Percentiles rank a stretch among this genome's conserved stretches.
phyloP scores from a whole-genome alignment of 2,329 filamentous ascomycete species.

The Arthrobotrys sinensis region DNA sequence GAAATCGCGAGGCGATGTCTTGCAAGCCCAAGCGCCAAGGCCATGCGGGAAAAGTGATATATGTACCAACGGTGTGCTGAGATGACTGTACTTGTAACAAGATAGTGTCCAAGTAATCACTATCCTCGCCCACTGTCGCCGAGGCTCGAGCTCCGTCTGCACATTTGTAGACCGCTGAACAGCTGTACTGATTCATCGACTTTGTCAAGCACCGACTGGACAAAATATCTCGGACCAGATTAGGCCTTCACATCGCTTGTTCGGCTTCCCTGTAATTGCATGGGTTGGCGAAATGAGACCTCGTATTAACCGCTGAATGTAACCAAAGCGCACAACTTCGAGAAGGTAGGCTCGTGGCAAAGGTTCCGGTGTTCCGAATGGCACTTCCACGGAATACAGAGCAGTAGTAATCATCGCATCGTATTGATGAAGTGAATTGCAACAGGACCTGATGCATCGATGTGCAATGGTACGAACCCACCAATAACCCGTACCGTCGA shows the following conservation, averaged over 20 bases:
- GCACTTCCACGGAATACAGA: not conserved
- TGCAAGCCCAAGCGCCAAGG: not conserved
- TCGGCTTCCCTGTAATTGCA: constrained; percentile 2
- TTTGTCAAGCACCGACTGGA: not conserved
- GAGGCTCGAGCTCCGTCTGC: not conserved
- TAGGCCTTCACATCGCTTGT: constrained; percentile 20
- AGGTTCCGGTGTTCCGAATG: not conserved
- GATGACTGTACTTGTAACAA: not conserved
- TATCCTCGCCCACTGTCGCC: not conserved
- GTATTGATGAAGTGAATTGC: not conserved
- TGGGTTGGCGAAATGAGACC: constrained; percentile 25
- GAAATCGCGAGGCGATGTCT: not conserved
- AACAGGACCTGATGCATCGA: no score
- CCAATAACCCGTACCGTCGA: no score
- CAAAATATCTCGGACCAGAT: not conserved
- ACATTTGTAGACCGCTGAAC: not conserved
- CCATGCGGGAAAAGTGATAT: not conserved
- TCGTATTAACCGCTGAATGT: constrained; percentile 24
- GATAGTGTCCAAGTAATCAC: not conserved
- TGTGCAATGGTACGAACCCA: no score
- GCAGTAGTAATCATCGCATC: not conserved
- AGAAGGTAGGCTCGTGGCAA: not conserved
- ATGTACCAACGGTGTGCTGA: not conserved
- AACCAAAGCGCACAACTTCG: constrained; percentile 11
- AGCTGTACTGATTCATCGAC: constrained; percentile 2